Base-by-base conservation (phyloP, 352 stramenopile genomes). In the Globisporangium camurandrum region DNA sequence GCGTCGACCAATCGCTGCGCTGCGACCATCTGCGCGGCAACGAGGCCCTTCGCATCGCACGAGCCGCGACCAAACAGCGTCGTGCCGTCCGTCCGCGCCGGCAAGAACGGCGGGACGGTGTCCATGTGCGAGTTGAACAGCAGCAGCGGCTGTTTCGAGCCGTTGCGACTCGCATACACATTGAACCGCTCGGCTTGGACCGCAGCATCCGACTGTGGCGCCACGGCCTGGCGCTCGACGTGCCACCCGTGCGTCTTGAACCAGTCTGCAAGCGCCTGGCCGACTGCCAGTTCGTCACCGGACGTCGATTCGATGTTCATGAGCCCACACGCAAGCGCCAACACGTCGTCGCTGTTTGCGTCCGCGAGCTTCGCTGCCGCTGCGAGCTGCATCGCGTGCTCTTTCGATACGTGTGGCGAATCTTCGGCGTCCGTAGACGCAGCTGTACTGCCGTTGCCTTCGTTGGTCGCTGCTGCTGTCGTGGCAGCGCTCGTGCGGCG, bases 51-150 rank as follows among this genome's bases (percentile, higher is more conserved):
- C 34, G 83, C 85, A 42, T 94, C 83, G 23, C 83, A 94, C 2
- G 83, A 80, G 20, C 83, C 83, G 42, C 83, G 77, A n/a, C 83
- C 83, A 41, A 81, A 84, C 4, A 88, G 64, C 50, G 75, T 88
- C 37, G 67, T 69, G 23, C 66, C 75, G 26, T 88, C 74, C 4
- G 74, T 80, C 14, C 76, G 74, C 36, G 76, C 71, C 43, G 71
- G 76, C 11, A 88, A 62, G 40, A 81, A 86, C 20, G 73, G 74
- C 30, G 78, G 71, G 31, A 93, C 83, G 6, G 83, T 94, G 57
- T 94, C 83, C 66, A 91, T 93, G 59, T 94, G 80, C 27, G 77
- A 90, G 62, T 94, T 94, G 57, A 93, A 91, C 38, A 94, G 54
- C 37, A 94, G 63, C 14, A 59, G 61, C 27, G 77, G 72, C 0